Evolutionary conservation across 495 filamentous ascomycete genomes (phyloP).

Genomic region (Talaromyces wortmannii): DNA sequence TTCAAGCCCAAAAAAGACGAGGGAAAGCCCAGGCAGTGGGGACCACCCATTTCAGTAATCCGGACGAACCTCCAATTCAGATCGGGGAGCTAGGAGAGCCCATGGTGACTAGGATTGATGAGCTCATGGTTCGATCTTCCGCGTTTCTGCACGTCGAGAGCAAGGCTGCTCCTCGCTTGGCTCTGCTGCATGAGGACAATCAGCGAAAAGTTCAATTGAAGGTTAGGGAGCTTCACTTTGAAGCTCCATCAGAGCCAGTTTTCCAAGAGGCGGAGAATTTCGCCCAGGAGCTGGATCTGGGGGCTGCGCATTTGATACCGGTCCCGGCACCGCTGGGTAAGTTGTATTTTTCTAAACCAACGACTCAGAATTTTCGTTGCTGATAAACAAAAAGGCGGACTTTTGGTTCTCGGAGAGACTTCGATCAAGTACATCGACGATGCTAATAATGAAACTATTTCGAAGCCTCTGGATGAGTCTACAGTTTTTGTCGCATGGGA

Average conservation of each 20-base stretch:
- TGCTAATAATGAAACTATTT: conserved; percentile 52
- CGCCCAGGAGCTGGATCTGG: conserved; percentile 59
- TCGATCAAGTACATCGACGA: conserved; percentile 77
- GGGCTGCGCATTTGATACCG: conserved; percentile 77
- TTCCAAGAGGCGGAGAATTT: conserved; percentile 43
- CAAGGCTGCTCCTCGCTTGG: conserved; percentile 64
- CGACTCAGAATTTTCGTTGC: not conserved
- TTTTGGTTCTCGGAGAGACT: conserved; percentile 82
- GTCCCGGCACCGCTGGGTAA: conserved; percentile 56
- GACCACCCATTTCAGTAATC: conserved; percentile 19
- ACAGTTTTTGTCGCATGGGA: conserved; percentile 87
- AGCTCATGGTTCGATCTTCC: conserved; percentile 78
- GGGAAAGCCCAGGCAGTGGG: conserved; percentile 23
- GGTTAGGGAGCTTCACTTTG: conserved; percentile 48
- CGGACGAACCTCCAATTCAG: conserved; percentile 13
- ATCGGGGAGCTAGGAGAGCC: conserved; percentile 59
- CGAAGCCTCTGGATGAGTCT: conserved; percentile 57
- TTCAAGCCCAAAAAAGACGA: conserved; percentile 56
- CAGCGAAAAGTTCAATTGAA: conserved; percentile 56
- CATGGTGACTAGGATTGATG: conserved; percentile 68
- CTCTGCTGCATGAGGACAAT: conserved; percentile 74
- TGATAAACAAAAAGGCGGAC: conserved; percentile 49
- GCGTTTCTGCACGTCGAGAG: conserved; percentile 70
- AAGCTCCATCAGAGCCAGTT: conserved; percentile 39
- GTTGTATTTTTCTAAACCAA: conserved; percentile 7